Conservation (phyloP, 805 yeast species). For the Myxozyma monticola region DNA sequence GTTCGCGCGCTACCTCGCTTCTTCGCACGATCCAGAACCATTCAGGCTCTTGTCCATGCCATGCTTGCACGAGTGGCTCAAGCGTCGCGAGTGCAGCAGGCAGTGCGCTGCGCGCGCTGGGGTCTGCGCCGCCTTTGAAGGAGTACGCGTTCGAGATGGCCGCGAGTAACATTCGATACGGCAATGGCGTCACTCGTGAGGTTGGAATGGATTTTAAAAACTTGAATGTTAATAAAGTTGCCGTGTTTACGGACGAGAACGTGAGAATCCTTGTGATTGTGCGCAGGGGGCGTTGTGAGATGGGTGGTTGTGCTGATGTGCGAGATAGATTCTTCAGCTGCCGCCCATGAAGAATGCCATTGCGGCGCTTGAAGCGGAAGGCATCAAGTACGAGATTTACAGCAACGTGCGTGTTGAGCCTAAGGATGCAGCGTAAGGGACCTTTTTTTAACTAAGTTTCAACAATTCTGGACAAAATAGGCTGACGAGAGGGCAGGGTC, state of each 20-base stretch:
- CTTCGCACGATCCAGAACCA: slow-evolving; percentile 34
- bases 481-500: slow-evolving; percentile 33
- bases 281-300: neutral
- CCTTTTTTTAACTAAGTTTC: too few relatives aligned
- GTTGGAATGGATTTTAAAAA: slow-evolving; percentile 43
- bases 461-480: neutral
- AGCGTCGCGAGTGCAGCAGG: slow-evolving; percentile 18
- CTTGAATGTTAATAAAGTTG: slow-evolving; percentile 39
- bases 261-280: slow-evolving; percentile 6
- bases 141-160: slow-evolving; percentile 47
- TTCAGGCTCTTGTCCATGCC: slow-evolving; percentile 41
- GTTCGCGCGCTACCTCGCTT: slow-evolving; percentile 24
- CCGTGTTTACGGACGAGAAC: slow-evolving; percentile 42
- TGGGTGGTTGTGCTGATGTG: neutral
- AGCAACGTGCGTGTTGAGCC: slow-evolving; percentile 44
- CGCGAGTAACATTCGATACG: slow-evolving; percentile 43
- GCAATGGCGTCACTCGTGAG: slow-evolving; percentile 43
- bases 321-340: slow-evolving; percentile 32
- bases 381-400: slow-evolving; percentile 40
- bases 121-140: slow-evolving; percentile 24
- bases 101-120: slow-evolving; percentile 14
- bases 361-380: slow-evolving; percentile 39
- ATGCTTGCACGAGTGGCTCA: slow-evolving; percentile 34
- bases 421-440: slow-evolving; percentile 35
- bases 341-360: slow-evolving; percentile 39